Conservation (phyloP, 768 basidiomycete species). For the Coprinellus micaceus region DNA sequence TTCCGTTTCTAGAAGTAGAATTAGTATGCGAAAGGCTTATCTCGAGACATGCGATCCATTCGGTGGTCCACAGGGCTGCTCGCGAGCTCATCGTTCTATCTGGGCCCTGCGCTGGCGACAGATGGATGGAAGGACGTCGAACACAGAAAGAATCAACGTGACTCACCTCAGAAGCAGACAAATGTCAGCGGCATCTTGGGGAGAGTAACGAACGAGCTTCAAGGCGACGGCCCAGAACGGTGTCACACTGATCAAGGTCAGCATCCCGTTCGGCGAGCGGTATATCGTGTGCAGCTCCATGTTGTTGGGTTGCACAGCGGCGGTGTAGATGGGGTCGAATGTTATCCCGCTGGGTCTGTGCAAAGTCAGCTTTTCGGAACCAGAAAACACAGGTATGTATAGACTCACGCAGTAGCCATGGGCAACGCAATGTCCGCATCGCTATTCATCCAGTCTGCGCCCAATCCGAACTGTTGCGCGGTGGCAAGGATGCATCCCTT, state of each 20-base stretch:
- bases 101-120: not conserved
- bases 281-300: slow-evolving; percentile 54
- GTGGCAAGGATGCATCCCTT: slow-evolving; percentile 54
- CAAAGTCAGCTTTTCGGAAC: not conserved
- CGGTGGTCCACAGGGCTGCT: not conserved
- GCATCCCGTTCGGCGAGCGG: slow-evolving; percentile 45
- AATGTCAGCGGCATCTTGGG: slow-evolving; percentile 62
- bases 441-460: slow-evolving; percentile 76
- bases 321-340: slow-evolving; percentile 62
- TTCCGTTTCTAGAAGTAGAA: slow-evolving; percentile 46
- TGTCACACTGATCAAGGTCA: slow-evolving; percentile 56
- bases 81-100: not conserved
- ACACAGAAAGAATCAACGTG: not conserved
- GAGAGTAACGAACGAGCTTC: slow-evolving; percentile 65
- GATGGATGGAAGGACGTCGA: too few species aligned
- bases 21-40: slow-evolving; percentile 7
- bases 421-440: slow-evolving; percentile 71
- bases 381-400: slow-evolving; percentile 1
- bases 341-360: slow-evolving; percentile 23
- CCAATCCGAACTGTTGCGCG: slow-evolving; percentile 45
- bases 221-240: slow-evolving; percentile 72
- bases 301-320: slow-evolving; percentile 50
- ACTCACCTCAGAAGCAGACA: slow-evolving; percentile 62
- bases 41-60: not conserved
- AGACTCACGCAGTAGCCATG: slow-evolving; percentile 56